Conservation (phyloP, 2,329 filamentous ascomycete genomes). For the Alternaria gansuensis region DNA sequence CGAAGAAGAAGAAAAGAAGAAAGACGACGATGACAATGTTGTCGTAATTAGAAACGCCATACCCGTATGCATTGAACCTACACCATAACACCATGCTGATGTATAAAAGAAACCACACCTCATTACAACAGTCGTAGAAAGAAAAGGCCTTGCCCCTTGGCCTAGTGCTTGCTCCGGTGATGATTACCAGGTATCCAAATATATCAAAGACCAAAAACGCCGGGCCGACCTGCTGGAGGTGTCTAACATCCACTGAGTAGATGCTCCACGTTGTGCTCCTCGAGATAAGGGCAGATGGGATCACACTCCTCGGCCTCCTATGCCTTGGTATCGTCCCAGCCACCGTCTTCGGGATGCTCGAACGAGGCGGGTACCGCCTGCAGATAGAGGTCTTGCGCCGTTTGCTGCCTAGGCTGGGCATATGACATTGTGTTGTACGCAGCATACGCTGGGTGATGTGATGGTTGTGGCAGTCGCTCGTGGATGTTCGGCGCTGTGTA, state of each 20-base stretch:
- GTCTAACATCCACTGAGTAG: too few relatives aligned
- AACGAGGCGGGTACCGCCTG: neutral
- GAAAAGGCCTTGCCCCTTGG: neutral
- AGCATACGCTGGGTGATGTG: neutral
- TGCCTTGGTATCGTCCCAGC: neutral
- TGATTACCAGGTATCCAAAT: too few relatives aligned
- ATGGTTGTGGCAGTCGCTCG: neutral
- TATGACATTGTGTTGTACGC: neutral
- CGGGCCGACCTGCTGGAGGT: too few relatives aligned
- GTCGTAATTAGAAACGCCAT: constrained; percentile 1
- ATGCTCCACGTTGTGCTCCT: too few relatives aligned
- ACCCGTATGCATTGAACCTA: neutral
- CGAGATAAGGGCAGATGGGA: too few relatives aligned
- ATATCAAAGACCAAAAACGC: too few relatives aligned
- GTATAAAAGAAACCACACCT: neutral
- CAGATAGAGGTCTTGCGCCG: neutral
- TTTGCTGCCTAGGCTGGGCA: neutral
- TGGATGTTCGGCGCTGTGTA: too few relatives aligned
- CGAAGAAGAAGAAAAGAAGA: neutral
- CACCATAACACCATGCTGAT: constrained; percentile 7
- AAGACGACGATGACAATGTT: neutral
- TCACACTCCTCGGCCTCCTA: too few relatives aligned
- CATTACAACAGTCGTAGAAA: neutral
- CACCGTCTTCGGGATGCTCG: neutral
- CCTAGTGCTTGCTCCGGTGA: too few relatives aligned